These are phyloP conservation scores for Nicotiana rustica DNA, from an alignment of 305 asterid genomes.

Conservation along the genomic window DNA sequence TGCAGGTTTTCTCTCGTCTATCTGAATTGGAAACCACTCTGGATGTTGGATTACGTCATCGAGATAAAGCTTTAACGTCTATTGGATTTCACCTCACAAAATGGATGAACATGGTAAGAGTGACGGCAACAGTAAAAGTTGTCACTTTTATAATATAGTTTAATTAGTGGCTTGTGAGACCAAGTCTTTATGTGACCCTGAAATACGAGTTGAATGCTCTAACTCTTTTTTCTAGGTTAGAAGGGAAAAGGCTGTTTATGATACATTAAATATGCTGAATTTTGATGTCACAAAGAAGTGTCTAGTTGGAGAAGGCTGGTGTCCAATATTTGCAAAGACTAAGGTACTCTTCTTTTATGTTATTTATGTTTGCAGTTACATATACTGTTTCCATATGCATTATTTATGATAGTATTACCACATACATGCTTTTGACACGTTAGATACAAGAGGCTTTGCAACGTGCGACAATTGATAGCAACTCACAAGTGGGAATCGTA, in stretches of 20 bases:
- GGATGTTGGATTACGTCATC: constrained; percentile 90
- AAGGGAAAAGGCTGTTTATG: constrained; percentile 96
- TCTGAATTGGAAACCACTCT: constrained; percentile 92
- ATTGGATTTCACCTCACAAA: constrained; percentile 80
- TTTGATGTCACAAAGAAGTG: constrained; percentile 98
- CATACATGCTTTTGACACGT: constrained; percentile 42
- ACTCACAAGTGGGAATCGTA: constrained; percentile 91
- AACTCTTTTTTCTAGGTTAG: constrained; percentile 70
- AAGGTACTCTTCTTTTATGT: constrained; percentile 55
- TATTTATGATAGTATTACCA: constrained; percentile 12
- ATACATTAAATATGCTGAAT: constrained; percentile 90
- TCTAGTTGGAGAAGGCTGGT: constrained; percentile 99
- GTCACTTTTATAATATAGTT: not conserved
- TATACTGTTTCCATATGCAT: constrained; percentile 19
- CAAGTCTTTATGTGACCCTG: not conserved
- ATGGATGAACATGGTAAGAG: constrained; percentile 84
- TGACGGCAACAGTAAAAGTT: constrained; percentile 3
- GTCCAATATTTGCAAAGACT: constrained; percentile 87
- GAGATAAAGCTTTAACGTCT: constrained; percentile 79
- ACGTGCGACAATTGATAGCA: constrained; percentile 94
- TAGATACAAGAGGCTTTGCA: constrained; percentile 97
- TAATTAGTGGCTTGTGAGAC: constrained; percentile 11
- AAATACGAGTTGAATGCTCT: constrained; percentile 27
- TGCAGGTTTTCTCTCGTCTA: constrained; percentile 83
- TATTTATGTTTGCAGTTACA: not conserved